Evolutionary conservation across 2,329 filamentous ascomycete genomes (phyloP).

Genomic region (Penicillium sp.): DNA sequence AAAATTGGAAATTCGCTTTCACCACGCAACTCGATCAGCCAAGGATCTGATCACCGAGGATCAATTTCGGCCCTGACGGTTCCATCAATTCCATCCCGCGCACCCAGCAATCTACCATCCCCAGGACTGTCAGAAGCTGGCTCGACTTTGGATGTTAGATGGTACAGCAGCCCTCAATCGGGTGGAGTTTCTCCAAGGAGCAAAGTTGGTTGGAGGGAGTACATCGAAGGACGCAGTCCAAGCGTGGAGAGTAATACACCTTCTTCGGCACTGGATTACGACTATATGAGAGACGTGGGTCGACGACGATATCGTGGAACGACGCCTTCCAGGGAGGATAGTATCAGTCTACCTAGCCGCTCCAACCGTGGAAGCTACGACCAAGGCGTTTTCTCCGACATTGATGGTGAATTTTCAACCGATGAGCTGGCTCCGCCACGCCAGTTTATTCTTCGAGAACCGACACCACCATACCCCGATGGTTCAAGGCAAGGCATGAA

Average conservation of each 20-base stretch:
- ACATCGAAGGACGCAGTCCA: constrained; percentile 50
- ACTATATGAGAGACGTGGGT: constrained; percentile 43
- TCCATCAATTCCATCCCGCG: constrained; percentile 42
- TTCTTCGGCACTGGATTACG: constrained; percentile 49
- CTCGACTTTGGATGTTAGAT: constrained; percentile 44
- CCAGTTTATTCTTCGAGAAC: constrained; percentile 48
- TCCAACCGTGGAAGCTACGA: constrained; percentile 69
- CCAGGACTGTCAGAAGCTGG: constrained; percentile 39
- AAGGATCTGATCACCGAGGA: constrained; percentile 40
- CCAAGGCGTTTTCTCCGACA: constrained; percentile 60
- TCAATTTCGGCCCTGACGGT: constrained; percentile 43
- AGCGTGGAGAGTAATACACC: constrained; percentile 51
- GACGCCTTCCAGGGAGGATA: constrained; percentile 57
- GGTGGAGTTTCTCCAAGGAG: constrained; percentile 50
- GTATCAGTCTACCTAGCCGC: constrained; percentile 55
- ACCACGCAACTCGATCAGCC: constrained; percentile 50
- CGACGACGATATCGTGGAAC: constrained; percentile 58
- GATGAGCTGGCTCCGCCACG: constrained; percentile 46
- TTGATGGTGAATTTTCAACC: constrained; percentile 50
- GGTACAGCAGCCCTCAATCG: constrained; percentile 49
- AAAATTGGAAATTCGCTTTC: constrained; percentile 67
- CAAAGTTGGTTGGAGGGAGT: constrained; percentile 50
- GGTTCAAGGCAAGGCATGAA: constrained; percentile 63
- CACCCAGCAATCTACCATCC: constrained; percentile 40
- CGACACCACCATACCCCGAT: constrained; percentile 45